A percentile compares a stretch with the other conserved stretches of the same genome.
Conservation (phyloP, 169 alveolate species). For the Babesia caballi region DNA sequence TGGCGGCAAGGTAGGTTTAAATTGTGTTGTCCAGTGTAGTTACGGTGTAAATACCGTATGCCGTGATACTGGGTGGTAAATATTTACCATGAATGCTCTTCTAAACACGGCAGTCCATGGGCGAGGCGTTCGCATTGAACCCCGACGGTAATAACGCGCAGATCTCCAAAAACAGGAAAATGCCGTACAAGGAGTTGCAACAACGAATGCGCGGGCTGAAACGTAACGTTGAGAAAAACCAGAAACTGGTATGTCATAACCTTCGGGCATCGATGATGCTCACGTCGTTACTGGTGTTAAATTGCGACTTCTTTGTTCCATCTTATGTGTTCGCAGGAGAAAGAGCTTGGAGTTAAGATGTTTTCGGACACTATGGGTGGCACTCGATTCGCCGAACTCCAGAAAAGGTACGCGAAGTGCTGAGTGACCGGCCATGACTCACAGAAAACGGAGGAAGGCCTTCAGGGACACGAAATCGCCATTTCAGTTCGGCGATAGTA, state of each 20-base stretch:
- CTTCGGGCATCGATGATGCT: no score
- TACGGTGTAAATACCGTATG: no score
- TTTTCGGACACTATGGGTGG: conserved; percentile 56
- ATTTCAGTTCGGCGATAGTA: conserved; percentile 12
- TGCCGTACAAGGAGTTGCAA: conserved; percentile 73
- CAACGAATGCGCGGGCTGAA: conserved; percentile 66
- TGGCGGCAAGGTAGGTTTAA: conserved; percentile 58
- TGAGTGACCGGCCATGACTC: not conserved
- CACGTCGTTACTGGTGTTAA: conserved; percentile 2
- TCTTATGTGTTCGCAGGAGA: conserved; percentile 18
- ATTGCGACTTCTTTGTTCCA: conserved; percentile 19
- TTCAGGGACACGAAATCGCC: conserved; percentile 34
- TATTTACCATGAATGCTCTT: no score
- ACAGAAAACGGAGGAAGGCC: conserved; percentile 40
- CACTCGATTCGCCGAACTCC: conserved; percentile 40
- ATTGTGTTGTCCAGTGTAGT: no score
- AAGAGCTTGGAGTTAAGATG: conserved; percentile 59
- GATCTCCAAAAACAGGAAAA: conserved; percentile 61
- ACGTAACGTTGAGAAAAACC: conserved; percentile 59
- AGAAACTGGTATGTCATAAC: conserved; percentile 53
- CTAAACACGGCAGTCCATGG: no score
- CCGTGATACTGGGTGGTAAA: no score
- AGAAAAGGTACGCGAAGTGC: conserved; percentile 28
- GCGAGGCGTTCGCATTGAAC: no score
- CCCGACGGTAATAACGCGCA: not conserved